Percentiles rank a stretch among this genome's conserved stretches.
These are phyloP conservation scores for Epichloe uncinata DNA, from an alignment of 2,329 filamentous ascomycete genomes.

Conservation along the genomic window DNA sequence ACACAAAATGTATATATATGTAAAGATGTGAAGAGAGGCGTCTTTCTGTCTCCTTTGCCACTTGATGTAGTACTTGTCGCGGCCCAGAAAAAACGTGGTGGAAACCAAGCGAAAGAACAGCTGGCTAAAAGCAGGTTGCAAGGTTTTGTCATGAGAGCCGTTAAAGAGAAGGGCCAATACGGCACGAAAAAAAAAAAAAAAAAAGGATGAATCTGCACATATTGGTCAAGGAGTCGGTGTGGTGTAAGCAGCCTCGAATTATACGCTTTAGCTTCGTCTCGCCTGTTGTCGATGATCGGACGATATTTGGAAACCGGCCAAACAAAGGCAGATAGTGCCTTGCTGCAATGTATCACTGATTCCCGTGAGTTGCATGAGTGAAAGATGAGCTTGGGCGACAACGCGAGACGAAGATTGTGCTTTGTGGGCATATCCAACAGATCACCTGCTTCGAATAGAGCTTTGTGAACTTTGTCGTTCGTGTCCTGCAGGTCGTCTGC, in stretches of 20 bases:
- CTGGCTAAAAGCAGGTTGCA: neutral
- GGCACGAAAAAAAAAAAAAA: neutral
- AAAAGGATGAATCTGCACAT: neutral
- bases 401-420: neutral
- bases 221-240: neutral
- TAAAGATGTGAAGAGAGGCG: neutral
- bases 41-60: neutral
- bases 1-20: slow-evolving; percentile 2
- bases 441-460: slow-evolving; percentile 38
- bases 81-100: neutral
- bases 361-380: neutral
- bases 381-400: neutral
- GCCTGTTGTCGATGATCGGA: neutral
- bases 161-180: neutral
- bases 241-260: neutral
- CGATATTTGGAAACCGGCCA: neutral
- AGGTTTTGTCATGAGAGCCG: slow-evolving; percentile 4
- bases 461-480: slow-evolving; percentile 49
- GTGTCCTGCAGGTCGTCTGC: slow-evolving; percentile 41
- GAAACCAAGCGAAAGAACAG: neutral
- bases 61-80: neutral
- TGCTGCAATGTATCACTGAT: neutral
- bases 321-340: neutral
- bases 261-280: neutral
- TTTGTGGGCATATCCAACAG: slow-evolving; percentile 3